Base-by-base conservation (phyloP, 805 yeast species). In the Maudiozyma bulderi region DNA sequence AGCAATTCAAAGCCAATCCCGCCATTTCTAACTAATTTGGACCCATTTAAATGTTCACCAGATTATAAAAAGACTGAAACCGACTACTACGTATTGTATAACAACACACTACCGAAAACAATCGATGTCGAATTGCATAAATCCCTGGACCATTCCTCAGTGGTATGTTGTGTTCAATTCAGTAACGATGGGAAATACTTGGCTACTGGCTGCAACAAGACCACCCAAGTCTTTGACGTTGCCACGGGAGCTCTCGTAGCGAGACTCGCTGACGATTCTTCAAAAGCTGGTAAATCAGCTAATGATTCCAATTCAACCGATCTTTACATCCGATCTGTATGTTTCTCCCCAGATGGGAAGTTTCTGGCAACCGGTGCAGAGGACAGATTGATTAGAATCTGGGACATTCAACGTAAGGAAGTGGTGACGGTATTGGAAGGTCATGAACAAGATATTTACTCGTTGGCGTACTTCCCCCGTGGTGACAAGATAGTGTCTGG, bases 401-500 rank as follows among this genome's bases (percentile, higher is more conserved):
- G 99, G 99, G 96, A 91, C 66, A 79, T 91, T 64, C 77, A 86
- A 47, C 81, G 91, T 31, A 78, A 85, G 67, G 81, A 90, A 61
- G 86, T 90, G 60, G 86, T 89, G 56, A 84, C 86, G 70, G 84
- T 86, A 57, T 75, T 91, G 65, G 77, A 82, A 54, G 99, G 99
- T 47, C 98, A 91, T 66, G 97, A 90, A 68, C 99, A 93, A 73
- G 99, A 91, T 70, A 90, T 91, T 57, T 93, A 91, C 70, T 90
- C 97, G 10, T 75, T 91, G 57, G 97, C 88, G 70, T 93, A 86
- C 68, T 86, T 91, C 78, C 91, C 95, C 45, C 89, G 87, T 60
- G 98, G 99, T 47, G 79, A 89, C 57, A 85, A 89, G 65, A 77
- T 91, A 58, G 96, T 91, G 31, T 84, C 95, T 15, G 99, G 99